A percentile compares a stretch with the other conserved stretches of the same genome.
Evolutionary conservation across 2,329 filamentous ascomycete genomes (phyloP).

Genomic region (Apiospora phragmitis): DNA sequence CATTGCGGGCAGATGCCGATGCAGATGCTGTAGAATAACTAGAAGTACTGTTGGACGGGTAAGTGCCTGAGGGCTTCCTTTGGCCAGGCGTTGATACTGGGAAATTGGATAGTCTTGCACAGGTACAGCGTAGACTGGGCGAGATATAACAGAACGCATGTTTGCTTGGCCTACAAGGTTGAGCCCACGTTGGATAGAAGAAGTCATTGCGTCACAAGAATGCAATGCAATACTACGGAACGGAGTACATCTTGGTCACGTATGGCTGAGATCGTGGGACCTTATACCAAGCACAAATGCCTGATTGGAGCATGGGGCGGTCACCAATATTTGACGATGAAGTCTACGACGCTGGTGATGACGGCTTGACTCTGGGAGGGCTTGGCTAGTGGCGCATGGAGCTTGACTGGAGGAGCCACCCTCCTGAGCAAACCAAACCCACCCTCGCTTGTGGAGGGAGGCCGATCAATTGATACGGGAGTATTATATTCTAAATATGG

Average conservation of each 20-base stretch:
- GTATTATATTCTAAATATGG: too few relatives aligned
- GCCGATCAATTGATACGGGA: too few relatives aligned
- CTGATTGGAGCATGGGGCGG: neutral
- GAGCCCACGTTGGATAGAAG: neutral
- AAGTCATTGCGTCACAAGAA: neutral
- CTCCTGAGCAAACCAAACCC: neutral
- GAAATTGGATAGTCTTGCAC: too few relatives aligned
- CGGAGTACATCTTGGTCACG: too few relatives aligned
- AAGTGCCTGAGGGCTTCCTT: neutral
- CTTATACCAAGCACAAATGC: neutral
- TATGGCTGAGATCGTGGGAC: neutral
- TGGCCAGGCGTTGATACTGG: neutral
- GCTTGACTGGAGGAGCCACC: neutral
- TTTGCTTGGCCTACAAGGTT: neutral
- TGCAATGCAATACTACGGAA: neutral
- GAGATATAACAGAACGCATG: neutral
- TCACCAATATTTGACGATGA: neutral
- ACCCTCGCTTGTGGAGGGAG: too few relatives aligned
- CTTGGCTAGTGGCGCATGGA: neutral
- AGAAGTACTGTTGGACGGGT: neutral
- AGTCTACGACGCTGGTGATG: neutral
- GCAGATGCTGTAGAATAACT: neutral
- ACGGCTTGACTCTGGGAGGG: slow-evolving; percentile 3
- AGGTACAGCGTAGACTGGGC: neutral
- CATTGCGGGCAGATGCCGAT: slow-evolving; percentile 13